These are phyloP conservation scores for Globisporangium ultimum DNA, from an alignment of 352 stramenopile genomes.

Conservation along the genomic window DNA sequence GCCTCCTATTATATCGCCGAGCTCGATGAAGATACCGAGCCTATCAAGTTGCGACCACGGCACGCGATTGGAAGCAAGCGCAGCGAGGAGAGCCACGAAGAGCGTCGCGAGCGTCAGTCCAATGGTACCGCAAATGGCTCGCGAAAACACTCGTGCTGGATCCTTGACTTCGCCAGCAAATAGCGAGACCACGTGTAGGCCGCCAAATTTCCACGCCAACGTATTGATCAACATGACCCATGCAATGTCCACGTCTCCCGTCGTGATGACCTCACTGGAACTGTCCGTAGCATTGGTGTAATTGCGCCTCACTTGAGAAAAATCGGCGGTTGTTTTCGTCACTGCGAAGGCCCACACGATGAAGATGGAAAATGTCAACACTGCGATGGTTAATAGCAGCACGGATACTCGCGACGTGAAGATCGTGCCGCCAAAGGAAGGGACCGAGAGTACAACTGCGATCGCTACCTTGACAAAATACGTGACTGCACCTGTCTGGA, in stretches of 20 bases:
- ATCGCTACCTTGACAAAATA: conserved; percentile 21
- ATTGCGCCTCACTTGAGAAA: conserved; percentile 2
- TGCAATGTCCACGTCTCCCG: conserved; percentile 22
- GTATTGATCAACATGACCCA: conserved; percentile 85
- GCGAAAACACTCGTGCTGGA: conserved; percentile 64
- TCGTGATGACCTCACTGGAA: not conserved
- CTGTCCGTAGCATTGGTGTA: conserved; percentile 3
- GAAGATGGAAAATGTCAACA: conserved; percentile 19
- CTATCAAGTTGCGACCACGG: not conserved
- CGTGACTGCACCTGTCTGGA: not conserved
- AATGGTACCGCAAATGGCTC: conserved; percentile 69
- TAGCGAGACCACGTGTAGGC: conserved; percentile 74
- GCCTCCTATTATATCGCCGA: conserved; percentile 3
- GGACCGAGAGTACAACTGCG: conserved; percentile 12
- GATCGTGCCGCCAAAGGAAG: conserved; percentile 19
- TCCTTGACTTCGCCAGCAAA: conserved; percentile 85
- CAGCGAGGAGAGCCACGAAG: conserved; percentile 74
- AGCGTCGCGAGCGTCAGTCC: conserved; percentile 59
- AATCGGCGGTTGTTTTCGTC: not conserved
- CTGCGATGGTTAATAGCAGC: conserved; percentile 7
- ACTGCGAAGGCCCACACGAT: conserved; percentile 13
- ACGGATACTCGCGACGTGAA: conserved; percentile 15
- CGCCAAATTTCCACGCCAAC: conserved; percentile 94
- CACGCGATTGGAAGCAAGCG: conserved; percentile 29
- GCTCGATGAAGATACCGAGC: not conserved